Base-by-base conservation (phyloP, 148 eudicot species). In the Vaccinium myrtillus region DNA sequence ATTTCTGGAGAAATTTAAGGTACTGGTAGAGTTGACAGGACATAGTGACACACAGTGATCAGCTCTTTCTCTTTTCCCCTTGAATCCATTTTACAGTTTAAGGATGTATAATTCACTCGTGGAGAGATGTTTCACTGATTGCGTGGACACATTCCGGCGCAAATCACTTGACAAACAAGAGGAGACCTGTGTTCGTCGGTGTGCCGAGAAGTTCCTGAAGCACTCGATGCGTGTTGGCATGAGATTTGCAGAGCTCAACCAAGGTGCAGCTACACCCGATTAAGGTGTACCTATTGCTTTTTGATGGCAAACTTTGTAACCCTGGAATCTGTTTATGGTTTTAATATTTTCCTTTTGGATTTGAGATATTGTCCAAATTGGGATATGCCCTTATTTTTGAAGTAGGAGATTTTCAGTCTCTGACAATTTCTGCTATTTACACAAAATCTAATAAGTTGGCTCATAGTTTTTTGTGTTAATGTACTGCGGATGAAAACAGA, bases 171-270 rank as follows among this genome's bases (percentile, higher is more conserved):
- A 89, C 81, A 92, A 92, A 73, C 93, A 91, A 87, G 94, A 92
- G 79, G 93, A 92, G 84, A 88, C 93, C 43, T 92, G 94, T 75
- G 91, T 92, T 5, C 85, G 88, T 5, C 79, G 93, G 53, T 90
- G 94, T 89, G 91, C 94, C 11, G 93, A 92, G 92, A 92, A 92
- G 87, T 92, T 91, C 87, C 71, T 92, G 87, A 92, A 92, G 91
- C 94, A 92, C 75, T 89, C 92, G 0, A 92, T 92, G 94, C 91
- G 93, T 49, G 94, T 91, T 32, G 91, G 93, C 61, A 23, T 92
- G 94, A 89, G 91, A 79, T 92, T 92, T 58, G 93, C 91, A 3
- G 94, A 92, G 86, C 92, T 91, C 78, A 92, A 90, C 88, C 90
- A 90, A 84, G 91, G 90, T 53, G 91, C 91, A 19, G 87, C 92